Evolutionary conservation across 495 filamentous ascomycete genomes (phyloP).

Genomic region (Neurospora africana): DNA sequence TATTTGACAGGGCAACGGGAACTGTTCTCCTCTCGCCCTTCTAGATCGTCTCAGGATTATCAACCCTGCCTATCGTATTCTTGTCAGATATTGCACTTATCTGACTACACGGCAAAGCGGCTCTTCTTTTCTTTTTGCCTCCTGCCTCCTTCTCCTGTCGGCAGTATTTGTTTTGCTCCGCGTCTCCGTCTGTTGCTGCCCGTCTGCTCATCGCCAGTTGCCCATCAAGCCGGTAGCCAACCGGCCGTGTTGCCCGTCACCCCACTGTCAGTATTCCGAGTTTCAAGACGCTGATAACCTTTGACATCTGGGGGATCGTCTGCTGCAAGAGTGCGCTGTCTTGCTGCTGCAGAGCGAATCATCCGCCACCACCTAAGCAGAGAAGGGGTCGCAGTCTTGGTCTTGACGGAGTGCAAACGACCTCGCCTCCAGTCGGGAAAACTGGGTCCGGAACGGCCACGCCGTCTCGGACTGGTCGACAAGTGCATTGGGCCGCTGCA

Average conservation of each 20-base stretch:
- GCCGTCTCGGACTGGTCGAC: constrained; percentile 30
- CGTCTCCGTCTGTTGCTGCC: not conserved
- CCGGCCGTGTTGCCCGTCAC: not conserved
- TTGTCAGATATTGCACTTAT: not conserved
- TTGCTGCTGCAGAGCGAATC: constrained; percentile 11
- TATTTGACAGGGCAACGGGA: not conserved
- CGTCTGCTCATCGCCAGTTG: not conserved
- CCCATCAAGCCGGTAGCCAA: not conserved
- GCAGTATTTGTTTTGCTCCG: constrained; percentile 4
- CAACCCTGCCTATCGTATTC: not conserved
- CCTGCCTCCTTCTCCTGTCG: not conserved
- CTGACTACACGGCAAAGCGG: not conserved
- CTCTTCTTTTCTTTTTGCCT: not conserved
- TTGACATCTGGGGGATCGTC: not conserved
- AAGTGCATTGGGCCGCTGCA: constrained; percentile 40
- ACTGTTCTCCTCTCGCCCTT: not conserved
- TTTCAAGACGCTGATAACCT: not conserved
- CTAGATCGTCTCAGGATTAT: not conserved
- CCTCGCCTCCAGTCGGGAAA: constrained; percentile 8
- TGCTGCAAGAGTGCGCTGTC: not conserved
- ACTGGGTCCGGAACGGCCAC: constrained; percentile 22
- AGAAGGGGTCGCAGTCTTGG: constrained; percentile 3
- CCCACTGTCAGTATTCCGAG: not conserved
- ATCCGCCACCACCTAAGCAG: constrained; percentile 10
- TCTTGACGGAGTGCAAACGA: not conserved